Evolutionary conservation across 2,329 filamentous ascomycete species (phyloP), one percentile per base, ranked within the genome.

Genomic region (Hirsutella thompsonii): DNA sequence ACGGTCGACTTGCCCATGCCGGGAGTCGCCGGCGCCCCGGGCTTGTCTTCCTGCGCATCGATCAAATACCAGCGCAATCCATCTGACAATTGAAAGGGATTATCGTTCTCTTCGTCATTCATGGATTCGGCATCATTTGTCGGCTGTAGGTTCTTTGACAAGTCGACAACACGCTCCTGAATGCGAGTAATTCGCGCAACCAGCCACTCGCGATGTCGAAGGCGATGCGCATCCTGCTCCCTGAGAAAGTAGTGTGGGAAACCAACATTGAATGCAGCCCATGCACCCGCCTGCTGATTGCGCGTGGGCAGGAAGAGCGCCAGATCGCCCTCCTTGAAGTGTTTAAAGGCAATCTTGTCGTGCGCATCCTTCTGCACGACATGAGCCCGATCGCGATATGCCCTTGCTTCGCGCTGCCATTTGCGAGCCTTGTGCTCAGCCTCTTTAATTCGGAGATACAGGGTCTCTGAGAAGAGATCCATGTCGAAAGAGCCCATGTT

Each of bases 261-360:
- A 1, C 89, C 90, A 26, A 98, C 85, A 53, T 98, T 98, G 72
- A 98, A 98, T 1, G 92, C 92, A 5, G 92, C 92, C 92, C 92
- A 98, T 1, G 92, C 90, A 14, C 90, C 83, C 4, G 88, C 92
- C 30, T 84, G 85, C 61, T 96, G 89, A 56, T 95, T 96, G 29
- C 90, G 75, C 0, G 92, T 98, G 0, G 92, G 92, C 33, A 98
- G 66, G 66, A 98, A 98, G 2, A 98, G 63, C 11, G 90, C 92
- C 13, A 98, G 71, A 55, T 98, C 92, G 8, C 92, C 90, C 60
- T 95, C 89, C 56, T 95, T 96, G 68, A 98, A 98, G 39, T 90
- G 81, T 45, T 83, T 82, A 58, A 92, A 95, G 2, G 92, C 89
- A 55, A 98, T 95, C 67, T 96, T 96, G 50, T 94, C 86, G 52